Percentiles rank a stretch among this genome's conserved stretches.
These are phyloP conservation scores for Alternaria novae-zelandiae DNA, from an alignment of 2,329 filamentous ascomycete species.

Conservation along the genomic window DNA sequence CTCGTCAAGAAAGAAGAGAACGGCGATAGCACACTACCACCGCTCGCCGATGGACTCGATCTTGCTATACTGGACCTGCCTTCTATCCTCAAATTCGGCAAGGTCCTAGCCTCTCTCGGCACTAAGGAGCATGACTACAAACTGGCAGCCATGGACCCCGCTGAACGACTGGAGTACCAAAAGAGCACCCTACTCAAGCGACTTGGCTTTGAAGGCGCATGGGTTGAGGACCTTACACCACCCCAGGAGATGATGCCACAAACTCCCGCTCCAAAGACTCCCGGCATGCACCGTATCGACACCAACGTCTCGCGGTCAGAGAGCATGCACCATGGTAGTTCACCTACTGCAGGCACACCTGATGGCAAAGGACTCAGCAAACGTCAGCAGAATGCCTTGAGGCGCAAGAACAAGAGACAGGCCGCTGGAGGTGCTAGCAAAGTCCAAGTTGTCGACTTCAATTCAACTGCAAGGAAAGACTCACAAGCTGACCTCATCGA, in stretches of 20 bases:
- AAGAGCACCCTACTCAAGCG: conserved; percentile 86
- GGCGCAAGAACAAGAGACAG: conserved; percentile 90
- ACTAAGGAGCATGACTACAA: conserved; percentile 84
- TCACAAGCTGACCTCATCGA: conserved; percentile 65
- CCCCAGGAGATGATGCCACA: conserved; percentile 62
- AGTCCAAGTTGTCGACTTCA: conserved; percentile 86
- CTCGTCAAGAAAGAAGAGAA: conserved; percentile 59
- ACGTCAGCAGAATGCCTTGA: conserved; percentile 90
- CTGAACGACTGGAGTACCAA: conserved; percentile 80
- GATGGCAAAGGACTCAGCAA: conserved; percentile 71
- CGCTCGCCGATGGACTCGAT: conserved; percentile 68
- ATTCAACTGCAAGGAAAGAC: conserved; percentile 67
- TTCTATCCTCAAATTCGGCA: conserved; percentile 81
- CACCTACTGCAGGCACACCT: conserved; percentile 55
- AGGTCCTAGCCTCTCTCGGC: conserved; percentile 80
- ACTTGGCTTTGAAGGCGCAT: conserved; percentile 83
- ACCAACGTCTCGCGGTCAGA: conserved; percentile 55
- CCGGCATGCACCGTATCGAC: conserved; percentile 57
- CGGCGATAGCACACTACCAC: conserved; percentile 50
- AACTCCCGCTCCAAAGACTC: conserved; percentile 47
- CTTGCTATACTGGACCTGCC: conserved; percentile 79
- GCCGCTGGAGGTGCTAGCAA: conserved; percentile 90
- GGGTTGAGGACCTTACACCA: conserved; percentile 82
- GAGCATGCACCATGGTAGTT: conserved; percentile 54
- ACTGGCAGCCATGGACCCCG: conserved; percentile 80